Evolutionary conservation across 2,329 filamentous ascomycete genomes (phyloP).

Genomic region (Calonectria montana): DNA sequence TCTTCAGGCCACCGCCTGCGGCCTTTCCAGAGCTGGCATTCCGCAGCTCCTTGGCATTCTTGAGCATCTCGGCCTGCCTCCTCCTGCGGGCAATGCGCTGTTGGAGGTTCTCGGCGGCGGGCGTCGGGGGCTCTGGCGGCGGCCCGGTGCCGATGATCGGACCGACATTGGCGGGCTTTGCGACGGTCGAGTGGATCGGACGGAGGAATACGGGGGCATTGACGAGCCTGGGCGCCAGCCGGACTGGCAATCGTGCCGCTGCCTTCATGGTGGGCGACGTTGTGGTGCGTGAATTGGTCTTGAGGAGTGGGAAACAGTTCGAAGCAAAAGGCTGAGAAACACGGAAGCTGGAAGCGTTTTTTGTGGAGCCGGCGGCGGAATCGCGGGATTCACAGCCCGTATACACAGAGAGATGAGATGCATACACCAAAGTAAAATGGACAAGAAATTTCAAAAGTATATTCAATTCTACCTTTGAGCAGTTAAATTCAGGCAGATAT

Average conservation of each 20-base stretch:
- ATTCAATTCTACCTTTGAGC: too few species aligned
- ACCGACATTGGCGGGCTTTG: slow-evolving; percentile 58
- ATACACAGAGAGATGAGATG: not conserved
- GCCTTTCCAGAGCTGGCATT: slow-evolving; percentile 46
- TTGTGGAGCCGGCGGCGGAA: not conserved
- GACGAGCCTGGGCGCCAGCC: slow-evolving; percentile 45
- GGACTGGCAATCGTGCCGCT: slow-evolving; percentile 52
- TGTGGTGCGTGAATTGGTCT: slow-evolving; percentile 5
- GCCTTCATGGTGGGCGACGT: slow-evolving; percentile 52
- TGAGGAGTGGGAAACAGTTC: not conserved
- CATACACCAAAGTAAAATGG: too few species aligned
- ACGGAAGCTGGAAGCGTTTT: not conserved
- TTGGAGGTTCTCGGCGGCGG: slow-evolving; percentile 53
- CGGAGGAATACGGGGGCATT: slow-evolving; percentile 34
- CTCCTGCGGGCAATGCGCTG: slow-evolving; percentile 62
- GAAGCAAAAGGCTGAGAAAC: not conserved
- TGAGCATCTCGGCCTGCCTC: slow-evolving; percentile 66
- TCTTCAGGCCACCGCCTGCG: slow-evolving; percentile 63
- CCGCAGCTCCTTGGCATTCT: slow-evolving; percentile 62
- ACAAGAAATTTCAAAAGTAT: too few species aligned
- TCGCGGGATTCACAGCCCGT: not conserved
- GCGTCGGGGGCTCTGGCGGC: slow-evolving; percentile 66
- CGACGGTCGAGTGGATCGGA: slow-evolving; percentile 48
- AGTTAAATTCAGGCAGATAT: too few species aligned
- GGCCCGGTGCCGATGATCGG: slow-evolving; percentile 68